These are phyloP conservation scores for Cercospora sojina DNA, from an alignment of 2,329 filamentous ascomycete genomes.

Conservation along the genomic window DNA sequence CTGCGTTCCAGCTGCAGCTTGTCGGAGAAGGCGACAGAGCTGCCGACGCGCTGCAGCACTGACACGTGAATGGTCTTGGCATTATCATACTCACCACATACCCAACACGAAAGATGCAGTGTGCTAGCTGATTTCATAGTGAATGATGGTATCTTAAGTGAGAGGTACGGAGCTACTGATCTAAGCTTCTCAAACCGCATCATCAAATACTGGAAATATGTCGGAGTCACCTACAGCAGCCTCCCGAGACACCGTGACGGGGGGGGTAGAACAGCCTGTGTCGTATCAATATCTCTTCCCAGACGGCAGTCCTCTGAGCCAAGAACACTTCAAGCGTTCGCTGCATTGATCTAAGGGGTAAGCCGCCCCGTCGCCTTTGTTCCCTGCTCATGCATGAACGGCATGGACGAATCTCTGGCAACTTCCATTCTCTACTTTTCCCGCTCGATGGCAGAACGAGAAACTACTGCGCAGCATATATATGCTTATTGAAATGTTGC, in stretches of 20 bases:
- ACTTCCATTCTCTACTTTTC: background rate
- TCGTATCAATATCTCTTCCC: background rate
- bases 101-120: background rate
- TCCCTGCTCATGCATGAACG: background rate
- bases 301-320: background rate
- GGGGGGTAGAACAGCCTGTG: background rate
- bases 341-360: background rate
- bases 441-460: background rate
- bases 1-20: background rate
- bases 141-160: background rate
- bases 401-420: background rate
- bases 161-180: background rate
- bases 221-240: background rate
- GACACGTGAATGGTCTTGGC: background rate
- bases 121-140: background rate
- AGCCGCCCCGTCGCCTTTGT: background rate
- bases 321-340: background rate
- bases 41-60: background rate
- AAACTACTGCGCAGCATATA: background rate
- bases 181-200: background rate
- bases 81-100: background rate
- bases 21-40: background rate
- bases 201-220: background rate
- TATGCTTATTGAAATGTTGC: background rate
- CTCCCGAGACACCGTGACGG: background rate